Base-by-base conservation (phyloP, 805 yeast genomes). In the Wickerhamiella occidentalis region DNA sequence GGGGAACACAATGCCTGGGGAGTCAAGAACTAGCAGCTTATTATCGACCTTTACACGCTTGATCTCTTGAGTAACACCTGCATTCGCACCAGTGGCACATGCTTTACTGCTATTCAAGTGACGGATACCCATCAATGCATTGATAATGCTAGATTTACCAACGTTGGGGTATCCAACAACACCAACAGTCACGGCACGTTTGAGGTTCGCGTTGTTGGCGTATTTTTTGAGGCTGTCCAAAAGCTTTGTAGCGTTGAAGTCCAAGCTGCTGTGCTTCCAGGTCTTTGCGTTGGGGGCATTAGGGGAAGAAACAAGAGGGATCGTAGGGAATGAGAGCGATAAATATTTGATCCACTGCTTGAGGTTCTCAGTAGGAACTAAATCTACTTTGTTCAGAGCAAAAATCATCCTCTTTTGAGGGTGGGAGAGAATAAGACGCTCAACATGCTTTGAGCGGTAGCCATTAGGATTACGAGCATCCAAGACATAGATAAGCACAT, bases 1-100 rank as follows among this genome's bases (percentile, higher is more conserved):
- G 46, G 97, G 97, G 78, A 92, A 90, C 37, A 92, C 96, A 54
- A 90, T 92, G 63, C 98, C 98, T 47, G 98, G 98, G 49, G 96
- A 85, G 67, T 90, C 98, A 61, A 90, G 73, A 55, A 90, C 74
- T 66, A 83, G 85, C 58, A 90, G 75, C 65, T 87, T 87, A 62
- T 80, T 82, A 66, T 90, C 98, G 53, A 90, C 75, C 68, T 90
- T 92, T 52, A 90, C 87, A 65, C 87, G 94, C 68, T 96, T 78
- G 64, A 92, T 70, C 2, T 90, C 72, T 0, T 96, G 88, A 26
- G 98, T 90, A 43, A 92, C 92, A 64, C 98, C 98, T 2, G 98
- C 96, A 68, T 84, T 92, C 62, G 94, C 94, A 46, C 98, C 98
- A 28, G 84, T 94, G 13, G 98, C 96, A 64, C 97, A 92, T 11